Evolutionary conservation across 2,329 filamentous ascomycete genomes (phyloP).

Genomic region (Iodosphaeria phyllophila): DNA sequence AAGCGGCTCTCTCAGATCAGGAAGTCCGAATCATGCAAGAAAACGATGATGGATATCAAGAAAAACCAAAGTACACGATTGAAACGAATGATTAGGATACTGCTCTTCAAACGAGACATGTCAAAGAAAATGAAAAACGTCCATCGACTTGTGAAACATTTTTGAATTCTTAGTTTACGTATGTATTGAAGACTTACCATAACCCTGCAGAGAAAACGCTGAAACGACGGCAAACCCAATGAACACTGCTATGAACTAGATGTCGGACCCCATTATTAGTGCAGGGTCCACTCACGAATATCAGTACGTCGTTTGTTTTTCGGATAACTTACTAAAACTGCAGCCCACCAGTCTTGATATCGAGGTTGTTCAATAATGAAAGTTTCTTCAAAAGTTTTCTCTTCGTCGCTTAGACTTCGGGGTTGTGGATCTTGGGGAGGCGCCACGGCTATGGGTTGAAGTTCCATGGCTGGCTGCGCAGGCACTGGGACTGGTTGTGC

Average conservation of each 20-base stretch:
- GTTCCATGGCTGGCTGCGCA: too few species aligned
- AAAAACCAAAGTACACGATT: background rate
- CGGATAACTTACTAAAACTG: slow-evolving; percentile 51
- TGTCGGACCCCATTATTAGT: slow-evolving; percentile 2
- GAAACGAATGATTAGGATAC: background rate
- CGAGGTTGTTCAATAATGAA: slow-evolving; percentile 76
- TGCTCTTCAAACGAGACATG: too few species aligned
- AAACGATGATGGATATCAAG: background rate
- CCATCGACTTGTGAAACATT: too few species aligned
- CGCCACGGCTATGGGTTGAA: too few species aligned
- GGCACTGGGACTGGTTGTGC: too few species aligned
- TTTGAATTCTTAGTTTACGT: too few species aligned
- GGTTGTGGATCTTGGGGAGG: too few species aligned
- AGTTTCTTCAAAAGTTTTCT: slow-evolving; percentile 52
- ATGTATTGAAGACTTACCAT: too few species aligned
- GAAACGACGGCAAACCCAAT: slow-evolving; percentile 61
- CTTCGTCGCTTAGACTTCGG: slow-evolving; percentile 19
- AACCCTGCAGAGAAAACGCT: slow-evolving; percentile 57
- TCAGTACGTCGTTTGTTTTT: too few species aligned
- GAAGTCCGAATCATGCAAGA: background rate
- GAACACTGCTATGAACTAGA: slow-evolving; percentile 49
- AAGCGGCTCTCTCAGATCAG: too few species aligned
- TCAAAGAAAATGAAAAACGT: too few species aligned
- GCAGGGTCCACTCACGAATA: background rate
- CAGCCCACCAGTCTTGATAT: slow-evolving; percentile 83